Conservation (phyloP, 345 rosid species). For the Citrus sinensis region DVS_A1.0 CM039165.1:29100001-29100500, state of each 20-base stretch:
- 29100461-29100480: no score
- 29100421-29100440: no score
- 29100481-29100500: no score
- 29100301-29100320: no score
- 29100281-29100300: no score
- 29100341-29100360: no score
- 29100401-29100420: no score
- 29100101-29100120: not conserved
- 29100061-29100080: not conserved
- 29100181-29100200: not conserved
- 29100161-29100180: not conserved
- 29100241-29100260: not conserved
- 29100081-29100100: constrained; percentile 10
- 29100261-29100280: not conserved
- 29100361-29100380: no score
- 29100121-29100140: not conserved
- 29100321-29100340: no score
- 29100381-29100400: no score
- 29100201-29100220: not conserved
- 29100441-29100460: no score
- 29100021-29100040: not conserved
- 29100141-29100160: not conserved
- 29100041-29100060: not conserved
- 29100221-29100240: not conserved
- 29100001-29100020: not conserved